Evolutionary conservation across 169 alveolate species (phyloP).

Genomic region (Eimeria brunetti): DNA sequence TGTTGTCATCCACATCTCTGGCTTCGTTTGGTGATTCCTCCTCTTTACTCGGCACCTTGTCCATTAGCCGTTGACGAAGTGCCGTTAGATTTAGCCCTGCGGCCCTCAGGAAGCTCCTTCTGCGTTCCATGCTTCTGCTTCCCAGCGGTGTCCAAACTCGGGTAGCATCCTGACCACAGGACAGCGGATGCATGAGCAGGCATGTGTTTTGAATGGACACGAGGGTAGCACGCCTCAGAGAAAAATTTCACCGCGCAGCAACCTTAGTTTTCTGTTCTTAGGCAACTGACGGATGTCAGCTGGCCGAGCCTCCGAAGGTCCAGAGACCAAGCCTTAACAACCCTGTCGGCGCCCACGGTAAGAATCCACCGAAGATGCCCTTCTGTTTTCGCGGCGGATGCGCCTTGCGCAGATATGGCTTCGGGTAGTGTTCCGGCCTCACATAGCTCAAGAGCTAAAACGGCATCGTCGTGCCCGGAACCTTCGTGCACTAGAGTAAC

Average conservation of each 20-base stretch:
- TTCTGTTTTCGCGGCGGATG: background rate
- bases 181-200: background rate
- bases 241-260: background rate
- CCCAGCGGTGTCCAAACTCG: conserved; percentile 53
- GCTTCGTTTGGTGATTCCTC: background rate
- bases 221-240: background rate
- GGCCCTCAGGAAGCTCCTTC: conserved; percentile 18
- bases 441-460: conserved; percentile 38
- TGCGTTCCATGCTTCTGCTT: background rate
- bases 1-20: background rate
- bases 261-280: background rate
- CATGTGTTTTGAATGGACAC: background rate
- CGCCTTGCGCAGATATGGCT: background rate
- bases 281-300: conserved; percentile 20
- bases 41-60: background rate
- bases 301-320: conserved; percentile 59
- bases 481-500: conserved; percentile 41
- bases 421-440: background rate
- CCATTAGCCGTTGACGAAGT: conserved; percentile 4
- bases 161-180: background rate
- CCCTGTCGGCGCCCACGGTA: conserved; percentile 65
- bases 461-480: conserved; percentile 50
- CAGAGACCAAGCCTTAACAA: conserved; percentile 65
- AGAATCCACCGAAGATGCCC: conserved; percentile 44
- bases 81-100: conserved; percentile 47